Percentiles rank a stretch among this genome's conserved stretches.
These are phyloP conservation scores for Cryptococcus jaspeensis DNA, from an alignment of 1,284 basidiomycete species.

Conservation along the genomic window DNA sequence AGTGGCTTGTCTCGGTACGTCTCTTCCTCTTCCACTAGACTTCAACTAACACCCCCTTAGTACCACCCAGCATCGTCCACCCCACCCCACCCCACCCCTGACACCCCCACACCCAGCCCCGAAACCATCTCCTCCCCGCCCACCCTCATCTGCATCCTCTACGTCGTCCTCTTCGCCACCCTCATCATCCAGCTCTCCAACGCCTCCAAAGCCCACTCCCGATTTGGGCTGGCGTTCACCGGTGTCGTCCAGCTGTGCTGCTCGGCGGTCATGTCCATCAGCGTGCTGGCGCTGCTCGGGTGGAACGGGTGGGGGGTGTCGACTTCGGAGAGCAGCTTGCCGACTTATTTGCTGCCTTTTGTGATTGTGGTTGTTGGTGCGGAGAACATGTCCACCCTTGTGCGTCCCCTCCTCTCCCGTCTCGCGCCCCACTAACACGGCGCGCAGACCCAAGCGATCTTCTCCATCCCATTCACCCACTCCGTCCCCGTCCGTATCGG, in stretches of 20 bases:
- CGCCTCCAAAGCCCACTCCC: constrained; percentile 83
- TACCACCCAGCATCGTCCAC: not conserved
- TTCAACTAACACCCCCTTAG: not conserved
- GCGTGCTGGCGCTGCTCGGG: constrained; percentile 58
- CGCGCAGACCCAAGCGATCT: constrained; percentile 76
- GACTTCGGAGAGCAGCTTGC: constrained; percentile 42
- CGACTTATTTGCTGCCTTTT: constrained; percentile 72
- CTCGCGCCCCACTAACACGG: not conserved
- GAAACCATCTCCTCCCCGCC: constrained; percentile 4
- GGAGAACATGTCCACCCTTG: constrained; percentile 95
- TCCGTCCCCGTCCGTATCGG: constrained; percentile 91
- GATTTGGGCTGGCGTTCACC: constrained; percentile 88
- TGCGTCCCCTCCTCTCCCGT: constrained; percentile 49
- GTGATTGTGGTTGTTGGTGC: constrained; percentile 94
- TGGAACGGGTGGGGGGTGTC: constrained; percentile 44
- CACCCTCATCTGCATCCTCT: constrained; percentile 72
- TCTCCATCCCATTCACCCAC: constrained; percentile 81
- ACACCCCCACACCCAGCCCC: not conserved
- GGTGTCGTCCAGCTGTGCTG: constrained; percentile 86
- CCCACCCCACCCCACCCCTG: not conserved
- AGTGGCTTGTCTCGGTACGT: constrained; percentile 36
- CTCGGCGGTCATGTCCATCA: constrained; percentile 89
- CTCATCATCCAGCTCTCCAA: constrained; percentile 74
- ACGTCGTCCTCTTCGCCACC: constrained; percentile 73
- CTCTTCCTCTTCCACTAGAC: not conserved